Conservation (phyloP, 1,284 basidiomycete species). For the Cryptococcus hybrid region DNA sequence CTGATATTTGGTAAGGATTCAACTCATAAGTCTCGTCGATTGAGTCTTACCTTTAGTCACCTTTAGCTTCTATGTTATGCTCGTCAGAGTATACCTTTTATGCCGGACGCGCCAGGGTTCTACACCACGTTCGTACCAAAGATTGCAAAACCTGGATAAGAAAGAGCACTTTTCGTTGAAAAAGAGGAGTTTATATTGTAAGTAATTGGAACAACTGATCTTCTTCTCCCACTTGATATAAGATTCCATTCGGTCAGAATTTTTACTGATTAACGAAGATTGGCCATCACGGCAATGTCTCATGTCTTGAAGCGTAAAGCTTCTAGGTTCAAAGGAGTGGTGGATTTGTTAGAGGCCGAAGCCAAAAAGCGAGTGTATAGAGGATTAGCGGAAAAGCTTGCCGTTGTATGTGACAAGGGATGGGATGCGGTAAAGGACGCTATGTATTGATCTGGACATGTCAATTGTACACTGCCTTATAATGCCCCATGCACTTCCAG, state of each 20-base stretch:
- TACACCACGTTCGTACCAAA: slow-evolving; percentile 18
- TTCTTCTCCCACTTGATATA: not conserved
- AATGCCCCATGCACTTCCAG: not conserved
- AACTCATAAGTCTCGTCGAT: slow-evolving; percentile 18
- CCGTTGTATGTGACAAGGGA: slow-evolving; percentile 8
- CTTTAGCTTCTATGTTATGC: slow-evolving; percentile 23
- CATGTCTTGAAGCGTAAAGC: slow-evolving; percentile 60
- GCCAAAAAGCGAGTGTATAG: slow-evolving; percentile 10
- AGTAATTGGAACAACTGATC: not conserved
- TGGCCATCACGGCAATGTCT: slow-evolving; percentile 75
- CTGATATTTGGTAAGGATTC: slow-evolving; percentile 13
- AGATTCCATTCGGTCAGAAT: not conserved
- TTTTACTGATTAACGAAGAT: slow-evolving; percentile 53
- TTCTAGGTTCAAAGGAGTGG: slow-evolving; percentile 22
- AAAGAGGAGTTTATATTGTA: not conserved
- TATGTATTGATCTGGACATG: slow-evolving; percentile 15
- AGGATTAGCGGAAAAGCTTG: not conserved
- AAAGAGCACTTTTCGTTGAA: not conserved
- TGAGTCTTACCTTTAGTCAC: not conserved
- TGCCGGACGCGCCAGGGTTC: slow-evolving; percentile 40
- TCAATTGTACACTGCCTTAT: not conserved
- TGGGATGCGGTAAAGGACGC: slow-evolving; percentile 25
- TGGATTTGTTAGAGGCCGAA: slow-evolving; percentile 18
- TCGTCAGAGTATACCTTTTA: slow-evolving; percentile 39
- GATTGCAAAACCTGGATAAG: slow-evolving; percentile 47